Percentiles rank a stretch among this genome's conserved stretches.
Evolutionary conservation across 2,329 filamentous ascomycete species (phyloP).

Genomic region (Diplodia seriata): DNA sequence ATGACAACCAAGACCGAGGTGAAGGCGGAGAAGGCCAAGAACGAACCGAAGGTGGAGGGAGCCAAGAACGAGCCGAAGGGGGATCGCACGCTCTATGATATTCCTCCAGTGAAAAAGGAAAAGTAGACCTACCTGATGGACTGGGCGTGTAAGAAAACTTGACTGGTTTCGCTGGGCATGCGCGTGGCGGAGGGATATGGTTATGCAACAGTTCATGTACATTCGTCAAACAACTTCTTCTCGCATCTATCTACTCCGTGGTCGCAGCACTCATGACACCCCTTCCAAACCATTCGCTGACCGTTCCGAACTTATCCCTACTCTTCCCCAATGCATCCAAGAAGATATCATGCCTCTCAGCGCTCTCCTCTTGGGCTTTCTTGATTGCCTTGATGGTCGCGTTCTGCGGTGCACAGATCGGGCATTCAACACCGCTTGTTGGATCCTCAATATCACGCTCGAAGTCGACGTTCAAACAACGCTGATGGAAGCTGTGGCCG

Average conservation of each 20-base stretch:
- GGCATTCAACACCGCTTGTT: constrained; percentile 72
- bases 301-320: constrained; percentile 84
- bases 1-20: not conserved
- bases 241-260: constrained; percentile 1
- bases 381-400: constrained; percentile 88
- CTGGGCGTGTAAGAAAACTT: not conserved
- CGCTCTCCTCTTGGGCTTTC: constrained; percentile 83
- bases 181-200: not conserved
- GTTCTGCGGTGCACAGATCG: constrained; percentile 82
- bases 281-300: constrained; percentile 93
- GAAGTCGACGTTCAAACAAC: constrained; percentile 72
- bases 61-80: not conserved
- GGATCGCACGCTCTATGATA: not conserved
- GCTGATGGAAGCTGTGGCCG: constrained; percentile 95
- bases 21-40: not conserved
- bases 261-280: constrained; percentile 74
- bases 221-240: not conserved
- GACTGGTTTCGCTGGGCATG: not conserved
- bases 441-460: constrained; percentile 66
- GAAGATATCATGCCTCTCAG: constrained; percentile 89
- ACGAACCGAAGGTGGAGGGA: not conserved
- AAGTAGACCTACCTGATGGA: not conserved
- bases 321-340: constrained; percentile 77
- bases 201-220: not conserved
- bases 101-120: not conserved